Evolutionary conservation across 176 grass and related monocot species (phyloP).

Genomic region (Lolium multiflorum): DNA sequence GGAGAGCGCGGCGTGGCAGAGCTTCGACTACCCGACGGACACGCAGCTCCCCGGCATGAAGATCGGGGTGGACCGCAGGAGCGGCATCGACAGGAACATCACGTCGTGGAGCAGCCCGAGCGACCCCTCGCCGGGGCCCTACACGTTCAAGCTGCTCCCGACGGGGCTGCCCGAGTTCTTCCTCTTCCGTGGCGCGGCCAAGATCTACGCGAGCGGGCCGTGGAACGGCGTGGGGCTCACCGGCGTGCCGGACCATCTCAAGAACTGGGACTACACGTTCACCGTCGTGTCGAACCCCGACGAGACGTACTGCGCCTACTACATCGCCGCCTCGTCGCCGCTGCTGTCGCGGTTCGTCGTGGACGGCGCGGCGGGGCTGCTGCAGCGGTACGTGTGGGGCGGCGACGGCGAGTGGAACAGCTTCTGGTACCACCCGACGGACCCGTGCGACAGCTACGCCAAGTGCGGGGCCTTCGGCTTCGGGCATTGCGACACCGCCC

Average conservation of each 20-base stretch:
- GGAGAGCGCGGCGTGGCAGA: constrained; percentile 51
- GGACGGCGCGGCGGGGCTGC: not conserved
- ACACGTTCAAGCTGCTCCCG: constrained; percentile 44
- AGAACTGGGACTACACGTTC: constrained; percentile 41
- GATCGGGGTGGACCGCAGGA: constrained; percentile 44
- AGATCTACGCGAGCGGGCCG: constrained; percentile 47
- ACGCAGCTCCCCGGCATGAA: constrained; percentile 63
- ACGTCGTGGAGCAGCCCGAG: constrained; percentile 50
- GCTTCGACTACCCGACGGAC: constrained; percentile 62
- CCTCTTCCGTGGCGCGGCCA: constrained; percentile 16
- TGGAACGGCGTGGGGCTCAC: constrained; percentile 54
- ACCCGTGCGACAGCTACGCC: constrained; percentile 50
- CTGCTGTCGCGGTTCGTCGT: constrained; percentile 27
- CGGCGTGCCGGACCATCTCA: constrained; percentile 43
- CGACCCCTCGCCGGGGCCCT: constrained; percentile 49
- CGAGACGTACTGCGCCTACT: constrained; percentile 51
- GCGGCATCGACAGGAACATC: constrained; percentile 47
- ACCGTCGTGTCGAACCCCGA: not conserved
- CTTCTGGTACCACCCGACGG: constrained; percentile 58
- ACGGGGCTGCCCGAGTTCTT: constrained; percentile 47
- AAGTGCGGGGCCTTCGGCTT: constrained; percentile 47
- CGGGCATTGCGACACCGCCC: constrained; percentile 44
- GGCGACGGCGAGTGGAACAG: constrained; percentile 17
- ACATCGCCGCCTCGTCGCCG: not conserved
- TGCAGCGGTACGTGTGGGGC: constrained; percentile 38